Percentiles rank a stretch among this genome's conserved stretches.
These are phyloP conservation scores for Aspergillus nanangensis DNA, from an alignment of 495 filamentous ascomycete genomes.

Conservation along the genomic window DNA sequence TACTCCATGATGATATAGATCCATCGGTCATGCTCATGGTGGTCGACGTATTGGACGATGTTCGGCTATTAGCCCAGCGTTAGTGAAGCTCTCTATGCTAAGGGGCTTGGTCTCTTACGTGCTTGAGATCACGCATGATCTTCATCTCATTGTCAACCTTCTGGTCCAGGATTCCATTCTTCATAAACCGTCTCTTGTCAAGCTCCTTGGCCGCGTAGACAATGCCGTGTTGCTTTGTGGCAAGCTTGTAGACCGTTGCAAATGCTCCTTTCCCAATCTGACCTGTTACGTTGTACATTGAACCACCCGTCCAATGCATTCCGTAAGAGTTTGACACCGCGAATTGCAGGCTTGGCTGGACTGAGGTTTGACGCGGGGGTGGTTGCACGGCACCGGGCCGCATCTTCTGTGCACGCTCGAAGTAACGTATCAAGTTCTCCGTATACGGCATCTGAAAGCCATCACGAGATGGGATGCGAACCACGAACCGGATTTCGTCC, in stretches of 20 bases:
- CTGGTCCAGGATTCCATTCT: slow-evolving; percentile 75
- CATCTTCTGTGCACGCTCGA: slow-evolving; percentile 30
- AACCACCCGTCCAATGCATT: slow-evolving; percentile 76
- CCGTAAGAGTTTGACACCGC: slow-evolving; percentile 42
- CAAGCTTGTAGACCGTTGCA: slow-evolving; percentile 83
- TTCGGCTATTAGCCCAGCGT: slow-evolving; percentile 54
- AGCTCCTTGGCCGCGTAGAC: slow-evolving; percentile 89
- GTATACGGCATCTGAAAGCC: slow-evolving; percentile 54
- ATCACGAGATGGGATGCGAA: slow-evolving; percentile 74
- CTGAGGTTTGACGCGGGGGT: slow-evolving; percentile 20
- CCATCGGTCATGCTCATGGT: slow-evolving; percentile 69
- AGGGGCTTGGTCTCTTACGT: too few relatives aligned
- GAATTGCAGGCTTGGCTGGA: slow-evolving; percentile 27
- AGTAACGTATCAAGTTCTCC: slow-evolving; percentile 54
- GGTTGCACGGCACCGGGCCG: slow-evolving; percentile 17
- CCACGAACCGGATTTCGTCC: slow-evolving; percentile 69
- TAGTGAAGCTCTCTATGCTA: too few relatives aligned
- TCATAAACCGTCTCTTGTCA: slow-evolving; percentile 83
- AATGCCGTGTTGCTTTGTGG: slow-evolving; percentile 70
- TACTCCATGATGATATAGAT: slow-evolving; percentile 97
- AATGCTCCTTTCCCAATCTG: slow-evolving; percentile 90
- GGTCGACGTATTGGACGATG: slow-evolving; percentile 85
- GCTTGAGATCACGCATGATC: slow-evolving; percentile 79
- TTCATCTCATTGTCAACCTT: slow-evolving; percentile 93
- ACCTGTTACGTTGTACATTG: slow-evolving; percentile 75